These are phyloP conservation scores for Vitis hybrid DNA, from an alignment of 177 flowering plant species.

Conservation along the genomic window DNA sequence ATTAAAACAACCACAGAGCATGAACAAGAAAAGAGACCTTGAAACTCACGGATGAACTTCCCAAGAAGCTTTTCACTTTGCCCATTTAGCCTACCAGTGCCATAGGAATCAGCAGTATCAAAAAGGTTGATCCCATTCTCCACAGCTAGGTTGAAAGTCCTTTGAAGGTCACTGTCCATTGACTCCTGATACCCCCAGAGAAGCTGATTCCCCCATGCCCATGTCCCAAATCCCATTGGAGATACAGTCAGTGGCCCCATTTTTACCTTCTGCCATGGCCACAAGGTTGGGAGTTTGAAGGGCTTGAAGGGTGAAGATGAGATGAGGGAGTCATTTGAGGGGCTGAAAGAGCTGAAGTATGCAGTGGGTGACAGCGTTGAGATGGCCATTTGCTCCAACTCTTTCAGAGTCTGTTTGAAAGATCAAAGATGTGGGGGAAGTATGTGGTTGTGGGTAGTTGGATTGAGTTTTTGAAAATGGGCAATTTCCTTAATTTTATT, in stretches of 20 bases:
- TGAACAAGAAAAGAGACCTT: conserved; percentile 35
- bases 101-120: conserved; percentile 97
- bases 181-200: conserved; percentile 89
- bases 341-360: conserved; percentile 21
- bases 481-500: too few relatives aligned
- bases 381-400: conserved; percentile 22
- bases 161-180: conserved; percentile 81
- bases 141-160: conserved; percentile 72
- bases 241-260: conserved; percentile 78
- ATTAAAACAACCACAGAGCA: neutral
- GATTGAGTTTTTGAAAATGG: neutral
- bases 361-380: conserved; percentile 23
- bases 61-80: conserved; percentile 95
- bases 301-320: conserved; percentile 36
- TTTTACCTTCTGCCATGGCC: conserved; percentile 91
- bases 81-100: conserved; percentile 85
- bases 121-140: conserved; percentile 81
- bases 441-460: neutral
- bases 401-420: neutral
- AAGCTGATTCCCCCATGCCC: conserved; percentile 99
- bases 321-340: conserved; percentile 22
- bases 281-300: conserved; percentile 60
- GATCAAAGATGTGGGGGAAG: neutral
- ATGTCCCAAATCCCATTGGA: conserved; percentile 97
- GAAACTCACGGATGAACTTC: conserved; percentile 68